A percentile compares a stretch with the other conserved stretches of the same genome.
Evolutionary conservation across 306 rosid genomes (phyloP).

Genomic region (Cucumis cinereus): DNA sequence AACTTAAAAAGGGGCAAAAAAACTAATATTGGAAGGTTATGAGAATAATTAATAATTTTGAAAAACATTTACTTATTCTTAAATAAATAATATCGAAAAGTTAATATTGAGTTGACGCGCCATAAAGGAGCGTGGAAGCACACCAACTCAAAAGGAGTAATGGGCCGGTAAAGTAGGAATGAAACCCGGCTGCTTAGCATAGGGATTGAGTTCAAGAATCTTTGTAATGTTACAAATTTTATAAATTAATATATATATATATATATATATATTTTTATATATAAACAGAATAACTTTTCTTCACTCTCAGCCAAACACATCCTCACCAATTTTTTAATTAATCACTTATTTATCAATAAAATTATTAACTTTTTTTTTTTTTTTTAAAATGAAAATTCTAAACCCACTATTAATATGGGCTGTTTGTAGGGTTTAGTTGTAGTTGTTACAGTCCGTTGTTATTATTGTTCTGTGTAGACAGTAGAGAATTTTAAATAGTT

Average conservation of each 20-base stretch:
- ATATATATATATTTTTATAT: too few relatives aligned
- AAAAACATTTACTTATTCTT: background rate
- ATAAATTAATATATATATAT: too few relatives aligned
- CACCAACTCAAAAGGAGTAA: background rate
- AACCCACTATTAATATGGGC: too few relatives aligned
- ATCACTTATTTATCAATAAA: too few relatives aligned
- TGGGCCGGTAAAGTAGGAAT: background rate
- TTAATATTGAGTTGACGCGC: background rate
- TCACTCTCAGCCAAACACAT: background rate
- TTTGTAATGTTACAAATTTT: background rate
- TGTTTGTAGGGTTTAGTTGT: too few relatives aligned
- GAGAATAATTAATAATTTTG: background rate
- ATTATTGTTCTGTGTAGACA: too few relatives aligned
- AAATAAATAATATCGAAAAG: too few relatives aligned
- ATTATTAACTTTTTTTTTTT: too few relatives aligned
- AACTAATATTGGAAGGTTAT: background rate
- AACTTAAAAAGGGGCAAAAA: background rate
- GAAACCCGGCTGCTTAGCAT: background rate
- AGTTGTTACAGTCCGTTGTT: too few relatives aligned
- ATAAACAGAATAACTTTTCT: background rate
- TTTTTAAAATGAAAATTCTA: too few relatives aligned
- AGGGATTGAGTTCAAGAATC: constrained; percentile 10
- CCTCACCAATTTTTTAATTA: too few relatives aligned
- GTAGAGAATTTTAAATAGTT: too few relatives aligned
- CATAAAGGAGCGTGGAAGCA: background rate